Evolutionary conservation across 2,329 filamentous ascomycete genomes (phyloP).

Genomic region (Rhynchosporium secalis): DNA sequence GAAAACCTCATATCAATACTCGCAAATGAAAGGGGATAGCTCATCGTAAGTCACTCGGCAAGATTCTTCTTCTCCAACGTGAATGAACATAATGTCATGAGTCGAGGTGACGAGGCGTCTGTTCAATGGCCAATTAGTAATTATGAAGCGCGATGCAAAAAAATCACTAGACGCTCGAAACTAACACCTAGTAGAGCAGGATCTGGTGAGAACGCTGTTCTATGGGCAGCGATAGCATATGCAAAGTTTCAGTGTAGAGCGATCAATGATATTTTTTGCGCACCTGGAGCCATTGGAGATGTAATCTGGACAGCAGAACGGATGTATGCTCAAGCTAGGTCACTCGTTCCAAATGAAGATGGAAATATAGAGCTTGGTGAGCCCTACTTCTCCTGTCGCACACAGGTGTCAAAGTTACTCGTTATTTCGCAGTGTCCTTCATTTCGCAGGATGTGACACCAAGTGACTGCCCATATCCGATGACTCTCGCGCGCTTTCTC

Average conservation of each 20-base stretch:
- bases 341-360: conserved; percentile 51
- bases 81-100: background rate
- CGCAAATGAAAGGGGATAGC: conserved; percentile 26
- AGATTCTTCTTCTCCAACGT: background rate
- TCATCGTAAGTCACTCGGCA: conserved; percentile 7
- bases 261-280: conserved; percentile 35
- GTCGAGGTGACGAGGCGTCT: too few relatives aligned
- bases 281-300: conserved; percentile 29
- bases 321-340: conserved; percentile 53
- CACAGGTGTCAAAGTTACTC: background rate
- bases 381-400: background rate
- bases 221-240: conserved; percentile 61
- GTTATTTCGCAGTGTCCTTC: background rate
- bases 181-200: conserved; percentile 12
- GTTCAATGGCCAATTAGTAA: too few relatives aligned
- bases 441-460: too few relatives aligned
- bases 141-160: too few relatives aligned
- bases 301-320: conserved; percentile 39
- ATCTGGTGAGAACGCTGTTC: conserved; percentile 52
- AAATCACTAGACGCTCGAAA: too few relatives aligned
- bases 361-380: conserved; percentile 47
- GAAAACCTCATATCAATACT: conserved; percentile 38
- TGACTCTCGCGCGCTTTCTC: too few relatives aligned
- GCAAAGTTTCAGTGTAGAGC: conserved; percentile 52
- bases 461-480: too few relatives aligned